These are phyloP conservation scores for Ustulina deusta DNA, from an alignment of 2,329 filamentous ascomycete species.

Conservation along the genomic window DNA sequence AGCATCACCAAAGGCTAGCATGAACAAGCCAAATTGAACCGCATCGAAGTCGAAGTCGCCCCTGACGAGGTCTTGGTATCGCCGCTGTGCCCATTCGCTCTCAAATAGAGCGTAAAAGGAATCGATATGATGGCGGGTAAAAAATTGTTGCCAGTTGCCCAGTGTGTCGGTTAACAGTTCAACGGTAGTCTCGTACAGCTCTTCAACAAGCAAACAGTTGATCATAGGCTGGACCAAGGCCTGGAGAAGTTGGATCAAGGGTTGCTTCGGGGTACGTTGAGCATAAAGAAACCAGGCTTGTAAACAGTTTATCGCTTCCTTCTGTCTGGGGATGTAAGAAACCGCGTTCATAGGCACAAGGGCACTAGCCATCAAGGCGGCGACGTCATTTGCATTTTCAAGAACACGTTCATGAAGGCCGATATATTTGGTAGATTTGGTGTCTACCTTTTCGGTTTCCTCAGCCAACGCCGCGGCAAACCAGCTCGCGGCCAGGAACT, in stretches of 20 bases:
- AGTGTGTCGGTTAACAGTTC: constrained; percentile 75
- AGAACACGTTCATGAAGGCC: constrained; percentile 64
- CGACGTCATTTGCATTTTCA: constrained; percentile 63
- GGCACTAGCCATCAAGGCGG: constrained; percentile 59
- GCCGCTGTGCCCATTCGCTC: constrained; percentile 68
- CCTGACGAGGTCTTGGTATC: constrained; percentile 66
- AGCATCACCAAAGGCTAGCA: constrained; percentile 77
- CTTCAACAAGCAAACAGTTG: constrained; percentile 68
- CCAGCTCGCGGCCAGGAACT: constrained; percentile 71
- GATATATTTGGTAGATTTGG: constrained; percentile 65
- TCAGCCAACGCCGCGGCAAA: constrained; percentile 74
- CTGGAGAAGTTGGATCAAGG: constrained; percentile 69
- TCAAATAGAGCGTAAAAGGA: constrained; percentile 70
- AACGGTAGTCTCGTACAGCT: constrained; percentile 69
- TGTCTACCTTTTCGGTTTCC: constrained; percentile 75
- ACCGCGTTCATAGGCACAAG: constrained; percentile 48
- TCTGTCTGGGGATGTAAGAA: constrained; percentile 54
- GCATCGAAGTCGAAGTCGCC: constrained; percentile 74
- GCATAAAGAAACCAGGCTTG: constrained; percentile 82
- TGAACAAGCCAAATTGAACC: constrained; percentile 73
- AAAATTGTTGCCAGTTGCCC: constrained; percentile 72
- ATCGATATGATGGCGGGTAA: constrained; percentile 68
- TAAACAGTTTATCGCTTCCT: constrained; percentile 70
- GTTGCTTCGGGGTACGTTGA: constrained; percentile 69
- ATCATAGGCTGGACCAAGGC: constrained; percentile 71